A percentile compares a stretch with the other conserved stretches of the same genome.
phyloP scores from a whole-genome alignment of 495 filamentous ascomycete genomes.

The Neurospora tetrasperma region DNA sequence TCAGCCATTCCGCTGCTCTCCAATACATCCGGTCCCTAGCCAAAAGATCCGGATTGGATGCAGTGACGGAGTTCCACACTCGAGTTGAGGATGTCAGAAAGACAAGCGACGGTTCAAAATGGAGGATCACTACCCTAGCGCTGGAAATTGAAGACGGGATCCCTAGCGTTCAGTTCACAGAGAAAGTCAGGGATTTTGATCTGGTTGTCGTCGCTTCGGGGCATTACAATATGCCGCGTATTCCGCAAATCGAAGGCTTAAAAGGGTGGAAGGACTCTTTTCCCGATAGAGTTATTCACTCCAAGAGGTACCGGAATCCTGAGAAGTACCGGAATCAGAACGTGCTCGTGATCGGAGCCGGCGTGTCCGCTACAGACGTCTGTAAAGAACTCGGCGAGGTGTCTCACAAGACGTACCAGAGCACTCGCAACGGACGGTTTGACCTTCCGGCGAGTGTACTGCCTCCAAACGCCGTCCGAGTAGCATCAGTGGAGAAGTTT shows the following conservation, averaged over 20 bases:
- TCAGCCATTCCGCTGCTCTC: slow-evolving; percentile 44
- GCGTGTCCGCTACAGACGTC: slow-evolving; percentile 52
- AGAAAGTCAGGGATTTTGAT: slow-evolving; percentile 36
- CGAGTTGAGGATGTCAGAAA: slow-evolving; percentile 46
- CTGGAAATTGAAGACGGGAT: slow-evolving; percentile 19
- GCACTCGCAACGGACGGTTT: slow-evolving; percentile 45
- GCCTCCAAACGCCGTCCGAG: slow-evolving; percentile 37
- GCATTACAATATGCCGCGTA: slow-evolving; percentile 46
- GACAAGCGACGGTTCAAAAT: slow-evolving; percentile 27
- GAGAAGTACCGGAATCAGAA: slow-evolving; percentile 38
- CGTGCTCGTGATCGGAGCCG: slow-evolving; percentile 49
- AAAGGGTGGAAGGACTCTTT: slow-evolving; percentile 41
- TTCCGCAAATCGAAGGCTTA: slow-evolving; percentile 47
- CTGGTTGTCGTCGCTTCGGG: slow-evolving; percentile 48
- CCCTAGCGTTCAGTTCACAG: background rate
- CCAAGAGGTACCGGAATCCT: slow-evolving; percentile 49
- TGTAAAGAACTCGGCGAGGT: slow-evolving; percentile 43
- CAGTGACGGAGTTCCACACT: slow-evolving; percentile 43
- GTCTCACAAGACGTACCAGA: slow-evolving; percentile 46
- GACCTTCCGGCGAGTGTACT: slow-evolving; percentile 42
- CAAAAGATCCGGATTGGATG: slow-evolving; percentile 35
- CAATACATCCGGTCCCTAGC: slow-evolving; percentile 52
- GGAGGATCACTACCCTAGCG: slow-evolving; percentile 38
- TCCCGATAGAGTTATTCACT: slow-evolving; percentile 44
- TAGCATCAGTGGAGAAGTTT: slow-evolving; percentile 38